A percentile compares a stretch with the other conserved stretches of the same genome.
Evolutionary conservation across 441 rosid species (phyloP).

Genomic region (Biscutella auriculata): DNA sequence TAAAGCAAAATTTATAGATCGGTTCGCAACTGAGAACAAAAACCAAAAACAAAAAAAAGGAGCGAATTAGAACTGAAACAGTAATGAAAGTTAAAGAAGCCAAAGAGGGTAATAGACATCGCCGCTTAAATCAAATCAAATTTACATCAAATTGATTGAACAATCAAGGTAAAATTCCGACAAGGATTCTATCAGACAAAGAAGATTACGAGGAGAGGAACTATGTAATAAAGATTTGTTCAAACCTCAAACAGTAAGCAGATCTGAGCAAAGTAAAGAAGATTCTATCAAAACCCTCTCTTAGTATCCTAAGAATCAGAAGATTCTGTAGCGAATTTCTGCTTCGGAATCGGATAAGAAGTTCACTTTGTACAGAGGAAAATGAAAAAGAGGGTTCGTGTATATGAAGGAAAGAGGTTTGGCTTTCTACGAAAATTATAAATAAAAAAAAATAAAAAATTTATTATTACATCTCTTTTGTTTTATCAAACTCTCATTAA

Average conservation of each 20-base stretch:
- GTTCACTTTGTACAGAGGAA: slow-evolving; percentile 15
- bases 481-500: slow-evolving; percentile 26
- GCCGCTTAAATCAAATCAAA: not conserved
- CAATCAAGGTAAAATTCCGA: not conserved
- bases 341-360: slow-evolving; percentile 25
- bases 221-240: not conserved
- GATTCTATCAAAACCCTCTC: not conserved
- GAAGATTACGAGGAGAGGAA: not conserved
- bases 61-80: too few relatives aligned
- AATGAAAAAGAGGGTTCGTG: slow-evolving; percentile 17
- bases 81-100: not conserved
- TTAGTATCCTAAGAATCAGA: not conserved
- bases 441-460: not conserved
- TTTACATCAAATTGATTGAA: not conserved
- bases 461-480: slow-evolving; percentile 11
- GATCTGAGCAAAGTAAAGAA: slow-evolving; percentile 11
- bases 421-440: slow-evolving; percentile 4
- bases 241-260: slow-evolving; percentile 17
- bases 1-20: slow-evolving; percentile 11
- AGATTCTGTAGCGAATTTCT: slow-evolving; percentile 17
- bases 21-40: not conserved
- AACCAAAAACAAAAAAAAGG: too few relatives aligned
- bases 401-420: slow-evolving; percentile 23
- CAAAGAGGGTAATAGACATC: not conserved
- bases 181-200: slow-evolving; percentile 16